Conservation (phyloP, 495 filamentous ascomycete genomes). For the Tirmania nivea region DNA sequence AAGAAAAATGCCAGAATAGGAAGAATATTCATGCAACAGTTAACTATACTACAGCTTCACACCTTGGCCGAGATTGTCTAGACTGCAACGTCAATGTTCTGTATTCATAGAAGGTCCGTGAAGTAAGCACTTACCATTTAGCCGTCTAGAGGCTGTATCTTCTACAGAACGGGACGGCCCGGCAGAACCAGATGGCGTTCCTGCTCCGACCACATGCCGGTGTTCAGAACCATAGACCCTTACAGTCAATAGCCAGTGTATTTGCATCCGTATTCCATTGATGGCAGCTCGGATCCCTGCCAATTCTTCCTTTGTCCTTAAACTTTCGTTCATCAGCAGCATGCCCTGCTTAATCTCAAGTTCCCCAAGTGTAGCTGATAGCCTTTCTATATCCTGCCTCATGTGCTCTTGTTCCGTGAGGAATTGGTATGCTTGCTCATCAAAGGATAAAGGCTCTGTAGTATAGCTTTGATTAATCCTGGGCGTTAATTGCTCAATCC, state of each 20-base stretch:
- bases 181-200: neutral
- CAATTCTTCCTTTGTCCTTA: constrained; percentile 46
- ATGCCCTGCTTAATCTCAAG: constrained; percentile 44
- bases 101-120: too few relatives aligned
- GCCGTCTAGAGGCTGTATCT: neutral
- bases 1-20: too few relatives aligned
- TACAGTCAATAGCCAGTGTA: constrained; percentile 46
- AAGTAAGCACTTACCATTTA: neutral
- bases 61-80: neutral
- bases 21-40: too few relatives aligned
- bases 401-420: constrained; percentile 48
- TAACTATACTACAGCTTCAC: neutral
- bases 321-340: constrained; percentile 45
- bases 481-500: constrained; percentile 28
- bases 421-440: constrained; percentile 34
- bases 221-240: constrained; percentile 22
- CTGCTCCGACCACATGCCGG: neutral
- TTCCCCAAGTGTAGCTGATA: constrained; percentile 28
- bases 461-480: neutral
- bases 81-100: too few relatives aligned
- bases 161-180: neutral
- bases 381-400: constrained; percentile 37
- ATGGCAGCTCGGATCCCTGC: constrained; percentile 43
- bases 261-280: constrained; percentile 39
- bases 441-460: constrained; percentile 14